Conservation (phyloP, 2,329 filamentous ascomycete genomes). For the Colletotrichum kahawae region DNA sequence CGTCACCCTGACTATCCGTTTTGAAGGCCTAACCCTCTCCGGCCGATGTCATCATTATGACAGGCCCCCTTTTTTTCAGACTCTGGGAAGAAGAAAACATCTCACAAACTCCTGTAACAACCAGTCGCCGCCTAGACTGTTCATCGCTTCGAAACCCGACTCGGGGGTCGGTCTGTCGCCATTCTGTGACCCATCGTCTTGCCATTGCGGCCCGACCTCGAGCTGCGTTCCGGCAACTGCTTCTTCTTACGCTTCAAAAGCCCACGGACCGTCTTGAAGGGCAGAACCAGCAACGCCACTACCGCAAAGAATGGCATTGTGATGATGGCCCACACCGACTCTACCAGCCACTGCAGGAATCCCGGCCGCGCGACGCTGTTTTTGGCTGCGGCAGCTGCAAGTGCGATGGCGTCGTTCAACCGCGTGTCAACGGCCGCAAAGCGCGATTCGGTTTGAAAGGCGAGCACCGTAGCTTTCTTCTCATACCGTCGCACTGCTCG, state of each 20-base stretch:
- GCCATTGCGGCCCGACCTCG: slow-evolving; percentile 27
- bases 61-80: not conserved
- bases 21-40: not conserved
- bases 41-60: not conserved
- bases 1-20: not conserved
- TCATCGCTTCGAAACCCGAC: slow-evolving; percentile 29
- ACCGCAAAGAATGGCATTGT: slow-evolving; percentile 48
- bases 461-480: slow-evolving; percentile 79
- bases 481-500: slow-evolving; percentile 90
- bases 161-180: slow-evolving; percentile 39
- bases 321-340: slow-evolving; percentile 36
- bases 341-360: slow-evolving; percentile 41
- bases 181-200: slow-evolving; percentile 35
- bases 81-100: not conserved
- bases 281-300: slow-evolving; percentile 45
- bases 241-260: slow-evolving; percentile 39
- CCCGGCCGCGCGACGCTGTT: slow-evolving; percentile 44
- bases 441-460: slow-evolving; percentile 77
- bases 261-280: slow-evolving; percentile 42
- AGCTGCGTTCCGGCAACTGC: slow-evolving; percentile 24
- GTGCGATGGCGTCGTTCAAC: slow-evolving; percentile 76
- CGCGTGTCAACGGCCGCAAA: slow-evolving; percentile 74
- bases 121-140: not conserved
- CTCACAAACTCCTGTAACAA: not conserved
- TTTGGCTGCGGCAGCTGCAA: slow-evolving; percentile 78